These are phyloP conservation scores for Zygosaccharomyces sapae DNA, from an alignment of 1,139 yeast species.

Conservation along the genomic window DNA sequence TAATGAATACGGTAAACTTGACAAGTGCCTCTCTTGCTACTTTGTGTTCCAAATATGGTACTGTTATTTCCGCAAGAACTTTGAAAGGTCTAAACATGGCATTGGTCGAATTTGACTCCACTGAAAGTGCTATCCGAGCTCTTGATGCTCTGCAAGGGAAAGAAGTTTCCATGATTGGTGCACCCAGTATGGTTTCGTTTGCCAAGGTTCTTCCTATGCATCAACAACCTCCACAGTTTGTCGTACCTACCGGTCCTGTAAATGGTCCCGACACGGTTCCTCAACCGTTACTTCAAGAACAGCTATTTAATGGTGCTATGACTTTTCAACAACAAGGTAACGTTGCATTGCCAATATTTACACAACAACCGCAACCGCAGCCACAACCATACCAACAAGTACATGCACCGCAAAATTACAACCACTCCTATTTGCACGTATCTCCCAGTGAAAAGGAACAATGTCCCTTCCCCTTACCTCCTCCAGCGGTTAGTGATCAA, in stretches of 20 bases:
- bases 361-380: slow-evolving; percentile 20
- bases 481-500: slow-evolving; percentile 28
- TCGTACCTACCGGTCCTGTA: slow-evolving; percentile 14
- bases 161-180: slow-evolving; percentile 68
- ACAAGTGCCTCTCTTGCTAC: slow-evolving; percentile 37
- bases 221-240: slow-evolving; percentile 23
- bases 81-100: slow-evolving; percentile 52
- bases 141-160: slow-evolving; percentile 72
- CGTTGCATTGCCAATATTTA: slow-evolving; percentile 33
- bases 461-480: slow-evolving; percentile 37
- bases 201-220: slow-evolving; percentile 51
- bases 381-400: slow-evolving; percentile 17
- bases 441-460: slow-evolving; percentile 31
- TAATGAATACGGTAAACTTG: slow-evolving; percentile 25
- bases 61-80: slow-evolving; percentile 54
- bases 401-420: slow-evolving; percentile 20
- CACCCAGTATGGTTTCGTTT: slow-evolving; percentile 59
- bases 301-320: slow-evolving; percentile 34
- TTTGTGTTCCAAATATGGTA: slow-evolving; percentile 49
- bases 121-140: slow-evolving; percentile 76
- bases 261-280: slow-evolving; percentile 15
- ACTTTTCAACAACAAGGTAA: slow-evolving; percentile 36
- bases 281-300: slow-evolving; percentile 36
- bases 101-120: slow-evolving; percentile 63
- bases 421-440: slow-evolving; percentile 21